Evolutionary conservation across 345 rosid genomes (phyloP).

Genomic region (Boechera divaricarpa): DNA sequence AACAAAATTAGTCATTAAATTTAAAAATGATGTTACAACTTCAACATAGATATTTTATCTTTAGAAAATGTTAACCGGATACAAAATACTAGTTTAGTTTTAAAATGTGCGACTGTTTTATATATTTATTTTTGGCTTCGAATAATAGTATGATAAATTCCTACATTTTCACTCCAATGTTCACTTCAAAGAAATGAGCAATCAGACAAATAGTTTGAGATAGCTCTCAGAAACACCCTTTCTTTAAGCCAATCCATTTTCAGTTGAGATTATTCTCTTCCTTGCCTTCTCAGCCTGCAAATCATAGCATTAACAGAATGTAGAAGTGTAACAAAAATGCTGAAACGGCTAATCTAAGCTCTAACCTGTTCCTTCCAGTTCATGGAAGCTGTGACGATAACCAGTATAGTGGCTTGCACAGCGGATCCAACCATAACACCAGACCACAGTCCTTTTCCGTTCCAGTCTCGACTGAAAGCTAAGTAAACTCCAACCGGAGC

Average conservation of each 20-base stretch:
- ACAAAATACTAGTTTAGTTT: too few species aligned
- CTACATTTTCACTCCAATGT: too few species aligned
- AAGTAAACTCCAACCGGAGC: constrained; percentile 49
- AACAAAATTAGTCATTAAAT: too few species aligned
- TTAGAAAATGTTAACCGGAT: too few species aligned
- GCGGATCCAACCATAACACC: constrained; percentile 49
- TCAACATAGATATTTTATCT: too few species aligned
- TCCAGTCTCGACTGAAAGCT: constrained; percentile 35
- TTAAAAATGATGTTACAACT: too few species aligned
- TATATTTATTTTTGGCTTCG: too few species aligned
- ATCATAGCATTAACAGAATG: not conserved
- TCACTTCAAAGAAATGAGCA: not conserved
- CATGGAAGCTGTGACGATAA: constrained; percentile 40
- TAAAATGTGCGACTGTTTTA: too few species aligned
- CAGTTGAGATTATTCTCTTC: constrained; percentile 18
- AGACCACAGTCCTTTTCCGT: constrained; percentile 51
- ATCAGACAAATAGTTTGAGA: not conserved
- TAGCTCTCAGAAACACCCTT: not conserved
- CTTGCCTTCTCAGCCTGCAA: constrained; percentile 39
- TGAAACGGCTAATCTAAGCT: not conserved
- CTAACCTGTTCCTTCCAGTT: constrained; percentile 49
- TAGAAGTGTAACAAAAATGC: not conserved
- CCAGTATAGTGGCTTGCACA: constrained; percentile 41
- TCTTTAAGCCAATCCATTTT: constrained; percentile 18
- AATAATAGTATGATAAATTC: too few species aligned